Base-by-base conservation (phyloP, 257 asterid species). In the Coffea eugenioides region DNA sequence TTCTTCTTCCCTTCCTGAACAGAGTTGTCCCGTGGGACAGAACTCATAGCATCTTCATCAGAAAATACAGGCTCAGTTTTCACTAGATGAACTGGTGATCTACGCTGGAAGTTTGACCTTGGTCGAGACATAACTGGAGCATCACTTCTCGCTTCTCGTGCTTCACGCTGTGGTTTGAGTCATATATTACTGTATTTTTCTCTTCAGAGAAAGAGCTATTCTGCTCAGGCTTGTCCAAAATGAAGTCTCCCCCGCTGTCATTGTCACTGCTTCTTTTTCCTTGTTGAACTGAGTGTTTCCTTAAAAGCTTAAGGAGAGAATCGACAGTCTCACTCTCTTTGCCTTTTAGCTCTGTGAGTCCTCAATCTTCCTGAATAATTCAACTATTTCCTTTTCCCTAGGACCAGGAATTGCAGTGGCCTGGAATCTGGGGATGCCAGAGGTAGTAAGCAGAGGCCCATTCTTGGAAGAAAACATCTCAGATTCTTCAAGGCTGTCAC, bases 301-400 rank as follows among this genome's bases (percentile, higher is more conserved):
- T 89, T 77, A 96, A 76, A 80, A 94, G 98, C 94, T 90, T 91
- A 74, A 96, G 92, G 76, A 96, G 98, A 69, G 98, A 94, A 87
- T 92, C 97, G 67, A 96, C 99, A n/a, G 94, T 91, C 79, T 94
- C 97, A 59, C 90, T 88, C 90, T 92, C 97, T 89, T 89, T 92
- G 85, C 84, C 88, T 80, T 90, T 91, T 31, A 76, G 20, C 80
- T 90, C 78, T 82, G 90, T 23, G 91, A 74, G 66, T 87, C 91
- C 74, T 91, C 97, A 12, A 83, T 74, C 85, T 89, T 96, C 56
- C 97, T 89, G 90, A 96, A 96, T 62, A 96, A 84, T 82, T 94
- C 97, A 64, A 96, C 93, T 51, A 96, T 94, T 88, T 96, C 98
- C 90, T 88, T 92, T 81, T 96, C 99, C 84, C 92, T 88, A 43